Percentiles rank a stretch among this genome's conserved stretches.
These are phyloP conservation scores for Bretziella fagacearum DNA, from an alignment of 2,329 filamentous ascomycete genomes.

Conservation along the genomic window DNA sequence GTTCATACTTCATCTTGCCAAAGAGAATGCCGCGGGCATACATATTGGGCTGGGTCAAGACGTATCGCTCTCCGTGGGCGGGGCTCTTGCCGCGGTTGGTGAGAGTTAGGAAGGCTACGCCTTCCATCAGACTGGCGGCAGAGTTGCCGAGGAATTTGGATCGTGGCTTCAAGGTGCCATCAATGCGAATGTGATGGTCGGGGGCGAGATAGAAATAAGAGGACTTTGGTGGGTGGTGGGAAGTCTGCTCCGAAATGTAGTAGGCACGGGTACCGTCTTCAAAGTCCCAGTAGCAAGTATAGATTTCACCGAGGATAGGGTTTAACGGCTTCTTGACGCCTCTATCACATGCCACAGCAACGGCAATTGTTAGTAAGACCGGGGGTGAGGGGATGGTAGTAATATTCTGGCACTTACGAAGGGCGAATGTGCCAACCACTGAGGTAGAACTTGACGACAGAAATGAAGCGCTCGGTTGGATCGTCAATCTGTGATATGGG, in stretches of 20 bases:
- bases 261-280: conserved; percentile 71
- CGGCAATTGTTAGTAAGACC: conserved; percentile 5
- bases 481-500: conserved; percentile 78
- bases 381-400: background rate
- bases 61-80: conserved; percentile 65
- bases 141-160: conserved; percentile 96
- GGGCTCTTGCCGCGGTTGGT: conserved; percentile 56
- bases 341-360: conserved; percentile 27
- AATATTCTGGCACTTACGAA: conserved; percentile 44
- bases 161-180: conserved; percentile 84
- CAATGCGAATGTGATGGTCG: conserved; percentile 82
- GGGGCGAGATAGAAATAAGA: conserved; percentile 99
- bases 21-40: conserved; percentile 94
- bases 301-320: conserved; percentile 86
- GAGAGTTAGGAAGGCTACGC: conserved; percentile 71
- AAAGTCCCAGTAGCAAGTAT: conserved; percentile 91
- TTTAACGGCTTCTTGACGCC: conserved; percentile 98
- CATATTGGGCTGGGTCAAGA: conserved; percentile 96
- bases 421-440: conserved; percentile 98
- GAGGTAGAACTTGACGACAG: conserved; percentile 94
- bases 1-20: conserved; percentile 98
- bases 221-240: conserved; percentile 94
- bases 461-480: conserved; percentile 74
- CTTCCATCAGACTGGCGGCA: conserved; percentile 95
- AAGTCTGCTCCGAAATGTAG: conserved; percentile 95